Conservation (phyloP, 1,284 basidiomycete genomes). For the Leccinum pseudoinsigne region DNA sequence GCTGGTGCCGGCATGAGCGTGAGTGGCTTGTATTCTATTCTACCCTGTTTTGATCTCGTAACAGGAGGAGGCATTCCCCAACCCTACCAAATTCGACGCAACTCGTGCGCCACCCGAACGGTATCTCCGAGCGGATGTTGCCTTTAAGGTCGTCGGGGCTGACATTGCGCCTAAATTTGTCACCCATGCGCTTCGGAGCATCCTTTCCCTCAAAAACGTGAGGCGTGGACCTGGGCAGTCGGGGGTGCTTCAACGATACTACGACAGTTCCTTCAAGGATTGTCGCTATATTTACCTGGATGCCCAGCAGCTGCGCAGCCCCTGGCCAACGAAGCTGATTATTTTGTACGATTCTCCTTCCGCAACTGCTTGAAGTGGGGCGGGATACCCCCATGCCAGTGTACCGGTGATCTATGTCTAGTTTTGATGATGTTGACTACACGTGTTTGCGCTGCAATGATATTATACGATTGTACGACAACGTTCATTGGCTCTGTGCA, state of each 20-base stretch:
- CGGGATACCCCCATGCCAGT: background rate
- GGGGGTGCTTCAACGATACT: constrained; percentile 50
- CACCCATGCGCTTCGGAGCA: constrained; percentile 45
- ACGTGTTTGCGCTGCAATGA: background rate
- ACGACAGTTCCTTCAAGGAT: constrained; percentile 32
- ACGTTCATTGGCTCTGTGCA: background rate
- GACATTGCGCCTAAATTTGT: constrained; percentile 56
- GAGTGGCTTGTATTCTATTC: background rate
- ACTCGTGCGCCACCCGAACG: constrained; percentile 45
- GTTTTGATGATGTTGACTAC: constrained; percentile 13
- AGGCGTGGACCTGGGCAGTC: constrained; percentile 53
- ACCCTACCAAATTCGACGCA: constrained; percentile 48
- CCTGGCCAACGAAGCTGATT: constrained; percentile 55
- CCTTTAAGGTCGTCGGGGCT: constrained; percentile 57
- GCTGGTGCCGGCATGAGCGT: constrained; percentile 57
- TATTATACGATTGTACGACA: background rate
- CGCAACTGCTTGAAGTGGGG: constrained; percentile 15
- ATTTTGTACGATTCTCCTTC: constrained; percentile 38
- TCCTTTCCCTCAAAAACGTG: constrained; percentile 51
- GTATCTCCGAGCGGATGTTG: constrained; percentile 55
- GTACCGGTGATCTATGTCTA: background rate
- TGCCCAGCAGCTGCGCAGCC: constrained; percentile 39
- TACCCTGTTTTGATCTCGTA: background rate
- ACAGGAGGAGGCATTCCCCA: constrained; percentile 49
- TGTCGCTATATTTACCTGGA: constrained; percentile 49